Evolutionary conservation across 169 alveolate genomes (phyloP).

Genomic region (Plasmodium inui): DNA sequence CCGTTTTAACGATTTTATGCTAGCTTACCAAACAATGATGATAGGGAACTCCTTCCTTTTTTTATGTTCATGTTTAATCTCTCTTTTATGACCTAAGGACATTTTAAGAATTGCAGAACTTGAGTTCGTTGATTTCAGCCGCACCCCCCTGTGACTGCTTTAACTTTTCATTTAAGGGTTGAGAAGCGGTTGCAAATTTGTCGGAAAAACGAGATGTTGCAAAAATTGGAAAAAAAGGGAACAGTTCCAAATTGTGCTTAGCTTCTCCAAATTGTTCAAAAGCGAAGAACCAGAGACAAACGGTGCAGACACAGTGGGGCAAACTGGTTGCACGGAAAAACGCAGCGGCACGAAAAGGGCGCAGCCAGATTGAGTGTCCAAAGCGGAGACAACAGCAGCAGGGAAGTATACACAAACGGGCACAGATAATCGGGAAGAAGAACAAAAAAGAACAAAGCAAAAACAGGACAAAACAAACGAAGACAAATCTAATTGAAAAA

Average conservation of each 20-base stretch:
- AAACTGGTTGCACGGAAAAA: neutral
- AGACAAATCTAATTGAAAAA: neutral
- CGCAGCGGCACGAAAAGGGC: neutral
- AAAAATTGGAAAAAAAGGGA: neutral
- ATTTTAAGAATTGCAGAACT: neutral
- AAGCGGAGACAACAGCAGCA: neutral
- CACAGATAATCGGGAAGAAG: neutral
- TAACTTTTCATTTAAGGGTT: neutral
- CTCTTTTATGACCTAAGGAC: neutral
- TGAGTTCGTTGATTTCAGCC: neutral
- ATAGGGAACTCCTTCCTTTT: neutral
- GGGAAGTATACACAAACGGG: neutral
- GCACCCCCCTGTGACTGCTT: neutral
- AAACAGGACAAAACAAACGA: neutral
- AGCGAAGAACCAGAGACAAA: neutral
- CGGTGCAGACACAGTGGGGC: neutral
- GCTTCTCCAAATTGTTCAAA: neutral
- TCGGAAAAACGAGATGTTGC: neutral
- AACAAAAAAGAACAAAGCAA: neutral
- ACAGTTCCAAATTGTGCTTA: neutral
- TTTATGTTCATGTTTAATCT: neutral
- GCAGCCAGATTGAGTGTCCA: neutral
- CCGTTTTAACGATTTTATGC: neutral
- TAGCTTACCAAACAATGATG: neutral
- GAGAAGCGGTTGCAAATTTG: neutral